Evolutionary conservation across 768 basidiomycete species (phyloP), one percentile per base, ranked within the genome.

Genomic region (Boletus rex-veris): DNA sequence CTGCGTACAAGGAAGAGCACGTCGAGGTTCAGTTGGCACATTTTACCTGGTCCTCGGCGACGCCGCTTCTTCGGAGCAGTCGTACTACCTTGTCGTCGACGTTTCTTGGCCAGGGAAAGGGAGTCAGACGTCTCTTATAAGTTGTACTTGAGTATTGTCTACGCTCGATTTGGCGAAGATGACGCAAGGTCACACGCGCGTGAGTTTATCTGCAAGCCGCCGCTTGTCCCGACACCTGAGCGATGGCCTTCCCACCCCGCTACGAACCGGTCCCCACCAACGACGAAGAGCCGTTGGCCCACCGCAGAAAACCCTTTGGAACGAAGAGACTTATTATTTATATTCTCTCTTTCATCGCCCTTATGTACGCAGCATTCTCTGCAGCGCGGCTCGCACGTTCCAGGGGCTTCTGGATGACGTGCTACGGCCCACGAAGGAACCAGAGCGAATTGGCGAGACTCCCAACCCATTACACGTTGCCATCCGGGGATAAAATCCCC

Each of bases 401-500:
- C 31, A 57, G 61, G 41, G 62, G 62, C 12, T 57, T 59, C 39
- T 60, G 62, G 62, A 38, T 36, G 14, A 52, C 50, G 10, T 65
- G 66, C 37, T 53, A 54, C 21, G 58, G 61, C 3, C 43, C 58
- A 4, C 65, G 49, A 46, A 64, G 65, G 48, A 59, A 55, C 50
- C 55, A 59, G 42, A 66, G 61, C 18, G 53, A 21, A 11, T 54
- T 72, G 49, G 42, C 54, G 1, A 60, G 43, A 30, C 65, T 76
- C 14, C 73, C 83, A 0, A 76, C 72, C 7, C 74, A 84, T 64
- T 86, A 76, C 61, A 77, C 75, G 1, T 72, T 89, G 14, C 82
- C 84, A 5, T 86, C 84, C 33, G 87, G 87, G 0, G 81, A 85
- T 58, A 76, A 77, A 56, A 87, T 89, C 30, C 87, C 87, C 0